phyloP scores from a whole-genome alignment of 208 protist species.

The Acanthamoeba healyi region DNA sequence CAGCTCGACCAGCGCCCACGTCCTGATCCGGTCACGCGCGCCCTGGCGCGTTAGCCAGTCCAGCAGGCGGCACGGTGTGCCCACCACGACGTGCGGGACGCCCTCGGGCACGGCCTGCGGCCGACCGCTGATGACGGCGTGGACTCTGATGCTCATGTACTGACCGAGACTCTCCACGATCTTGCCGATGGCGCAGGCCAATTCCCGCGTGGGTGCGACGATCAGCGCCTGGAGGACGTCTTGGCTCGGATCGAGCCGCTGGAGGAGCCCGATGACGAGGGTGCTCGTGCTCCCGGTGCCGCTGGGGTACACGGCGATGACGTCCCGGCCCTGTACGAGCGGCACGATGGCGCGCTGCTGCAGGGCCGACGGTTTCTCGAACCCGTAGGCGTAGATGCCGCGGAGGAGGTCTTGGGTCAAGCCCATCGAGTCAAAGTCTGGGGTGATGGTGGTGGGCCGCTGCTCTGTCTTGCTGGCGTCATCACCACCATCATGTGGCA shows the following conservation, averaged over 20 bases:
- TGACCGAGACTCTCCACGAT: conserved; percentile 97
- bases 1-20: conserved; percentile 98
- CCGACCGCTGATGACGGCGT: conserved; percentile 95
- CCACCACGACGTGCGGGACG: conserved; percentile 93
- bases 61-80: conserved; percentile 98
- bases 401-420: conserved; percentile 96
- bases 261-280: conserved; percentile 97
- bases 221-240: conserved; percentile 95
- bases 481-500: too few species aligned
- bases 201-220: conserved; percentile 97
- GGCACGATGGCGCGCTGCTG: conserved; percentile 98
- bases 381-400: conserved; percentile 99
- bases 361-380: conserved; percentile 98
- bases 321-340: conserved; percentile 95
- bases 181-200: conserved; percentile 96
- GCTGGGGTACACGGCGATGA: conserved; percentile 95
- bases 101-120: conserved; percentile 87
- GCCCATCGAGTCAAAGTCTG: conserved; percentile 97
- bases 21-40: conserved; percentile 91
- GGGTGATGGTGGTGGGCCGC: too few species aligned
- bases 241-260: conserved; percentile 93
- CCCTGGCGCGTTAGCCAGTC: conserved; percentile 96
- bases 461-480: too few species aligned
- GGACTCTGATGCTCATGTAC: conserved; percentile 93
- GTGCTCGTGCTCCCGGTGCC: conserved; percentile 99